Percentiles rank a stretch among this genome's conserved stretches.
phyloP scores from a whole-genome alignment of 2,329 filamentous ascomycete species.

The Microsporum ferrugineum region DNA sequence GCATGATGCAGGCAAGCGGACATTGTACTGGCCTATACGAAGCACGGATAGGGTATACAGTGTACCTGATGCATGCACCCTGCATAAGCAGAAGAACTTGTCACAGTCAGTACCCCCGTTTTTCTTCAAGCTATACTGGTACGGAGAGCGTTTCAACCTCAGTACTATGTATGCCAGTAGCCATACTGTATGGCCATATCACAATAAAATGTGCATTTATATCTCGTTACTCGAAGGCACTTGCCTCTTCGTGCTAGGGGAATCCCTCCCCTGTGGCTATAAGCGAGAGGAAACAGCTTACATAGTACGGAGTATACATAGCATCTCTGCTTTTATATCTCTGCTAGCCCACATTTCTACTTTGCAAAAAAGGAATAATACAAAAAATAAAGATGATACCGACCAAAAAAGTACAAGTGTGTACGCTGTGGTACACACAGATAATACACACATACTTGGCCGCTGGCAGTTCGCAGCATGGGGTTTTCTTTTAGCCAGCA shows the following conservation, averaged over 20 bases:
- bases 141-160: not conserved
- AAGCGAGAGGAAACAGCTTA: not conserved
- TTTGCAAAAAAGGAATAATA: not conserved
- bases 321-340: not conserved
- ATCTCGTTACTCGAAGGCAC: not conserved
- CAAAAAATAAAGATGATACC: not conserved
- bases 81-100: not conserved
- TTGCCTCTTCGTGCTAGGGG: not conserved
- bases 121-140: not conserved
- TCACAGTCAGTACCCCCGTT: not conserved
- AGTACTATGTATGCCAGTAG: not conserved
- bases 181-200: not conserved
- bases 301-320: not conserved
- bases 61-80: constrained; percentile 1
- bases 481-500: not conserved
- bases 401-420: not conserved
- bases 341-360: not conserved
- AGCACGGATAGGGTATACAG: not conserved
- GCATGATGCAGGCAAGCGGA: not conserved
- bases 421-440: not conserved
- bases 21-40: not conserved
- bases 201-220: not conserved
- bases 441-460: not conserved
- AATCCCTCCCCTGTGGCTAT: not conserved
- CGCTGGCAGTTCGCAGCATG: not conserved